Percentiles rank a stretch among this genome's conserved stretches.
These are phyloP conservation scores for Mangifera indica DNA, from an alignment of 345 rosid species.

Conservation along the genomic window DNA sequence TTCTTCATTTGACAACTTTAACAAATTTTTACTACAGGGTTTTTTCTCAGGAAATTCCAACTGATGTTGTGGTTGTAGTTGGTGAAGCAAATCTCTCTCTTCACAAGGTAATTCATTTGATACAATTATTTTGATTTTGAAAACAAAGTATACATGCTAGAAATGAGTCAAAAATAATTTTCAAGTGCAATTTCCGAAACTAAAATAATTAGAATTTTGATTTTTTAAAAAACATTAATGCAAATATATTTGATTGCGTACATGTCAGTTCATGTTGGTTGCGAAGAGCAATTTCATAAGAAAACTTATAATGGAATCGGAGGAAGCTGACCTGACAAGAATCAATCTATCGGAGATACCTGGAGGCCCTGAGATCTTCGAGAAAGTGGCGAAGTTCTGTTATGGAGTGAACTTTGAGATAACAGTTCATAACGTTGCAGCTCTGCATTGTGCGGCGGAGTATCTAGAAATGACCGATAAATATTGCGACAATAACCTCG, in stretches of 20 bases:
- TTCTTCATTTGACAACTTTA: neutral
- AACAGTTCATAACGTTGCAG: constrained; percentile 89
- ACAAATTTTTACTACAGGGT: constrained; percentile 52
- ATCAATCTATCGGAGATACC: constrained; percentile 71
- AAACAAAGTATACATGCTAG: no score
- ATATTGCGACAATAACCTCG: constrained; percentile 71
- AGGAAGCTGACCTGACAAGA: constrained; percentile 54
- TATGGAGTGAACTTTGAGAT: constrained; percentile 94
- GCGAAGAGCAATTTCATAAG: constrained; percentile 92
- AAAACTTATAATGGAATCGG: constrained; percentile 67
- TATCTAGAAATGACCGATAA: constrained; percentile 80
- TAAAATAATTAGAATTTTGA: no score
- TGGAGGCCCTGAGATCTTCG: constrained; percentile 93
- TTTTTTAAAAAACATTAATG: no score
- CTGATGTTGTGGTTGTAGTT: constrained; percentile 69
- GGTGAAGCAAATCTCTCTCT: constrained; percentile 84
- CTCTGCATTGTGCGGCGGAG: constrained; percentile 86
- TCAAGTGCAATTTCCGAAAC: no score
- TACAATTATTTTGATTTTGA: no score
- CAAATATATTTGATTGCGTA: no score
- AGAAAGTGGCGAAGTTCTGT: constrained; percentile 93
- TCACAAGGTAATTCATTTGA: constrained; percentile 55
- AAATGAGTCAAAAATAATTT: no score
- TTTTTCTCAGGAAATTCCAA: constrained; percentile 80
- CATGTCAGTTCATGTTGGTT: constrained; percentile 72